These are phyloP conservation scores for Strigomonas culicis DNA, from an alignment of 208 protist genomes.

Conservation along the genomic window DNA sequence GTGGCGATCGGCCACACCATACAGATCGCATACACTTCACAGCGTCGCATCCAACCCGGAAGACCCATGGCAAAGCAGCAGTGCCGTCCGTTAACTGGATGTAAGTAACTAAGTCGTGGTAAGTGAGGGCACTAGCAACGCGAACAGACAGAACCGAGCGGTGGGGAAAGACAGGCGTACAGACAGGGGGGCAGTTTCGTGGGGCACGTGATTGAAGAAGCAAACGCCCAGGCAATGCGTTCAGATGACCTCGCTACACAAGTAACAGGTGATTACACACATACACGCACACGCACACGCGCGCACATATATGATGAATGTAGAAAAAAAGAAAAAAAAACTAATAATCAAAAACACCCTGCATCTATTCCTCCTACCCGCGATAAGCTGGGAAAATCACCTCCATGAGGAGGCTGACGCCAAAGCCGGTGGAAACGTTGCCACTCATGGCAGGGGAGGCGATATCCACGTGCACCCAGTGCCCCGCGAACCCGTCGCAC, in stretches of 20 bases:
- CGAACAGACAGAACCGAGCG: too few relatives aligned
- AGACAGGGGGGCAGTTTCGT: too few relatives aligned
- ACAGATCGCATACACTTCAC: conserved; percentile 81
- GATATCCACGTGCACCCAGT: conserved; percentile 88
- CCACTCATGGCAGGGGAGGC: conserved; percentile 61
- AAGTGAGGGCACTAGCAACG: too few relatives aligned
- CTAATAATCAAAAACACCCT: neutral
- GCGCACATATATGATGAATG: neutral
- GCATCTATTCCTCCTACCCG: neutral
- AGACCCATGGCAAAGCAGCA: too few relatives aligned
- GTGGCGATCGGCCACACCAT: conserved; percentile 81
- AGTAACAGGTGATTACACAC: neutral
- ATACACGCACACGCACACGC: neutral
- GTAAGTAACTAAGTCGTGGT: too few relatives aligned
- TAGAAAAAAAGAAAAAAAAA: neutral
- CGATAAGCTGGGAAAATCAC: conserved; percentile 27
- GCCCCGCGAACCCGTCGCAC: conserved; percentile 49
- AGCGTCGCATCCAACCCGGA: conserved; percentile 68
- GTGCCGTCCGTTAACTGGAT: too few relatives aligned
- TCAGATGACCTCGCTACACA: too few relatives aligned
- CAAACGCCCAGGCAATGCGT: too few relatives aligned
- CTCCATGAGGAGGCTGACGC: conserved; percentile 62
- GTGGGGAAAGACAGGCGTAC: too few relatives aligned
- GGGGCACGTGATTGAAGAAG: too few relatives aligned
- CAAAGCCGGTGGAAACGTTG: conserved; percentile 64